Evolutionary conservation across 2,329 filamentous ascomycete species (phyloP).

Genomic region (Botryotinia globosa): DNA sequence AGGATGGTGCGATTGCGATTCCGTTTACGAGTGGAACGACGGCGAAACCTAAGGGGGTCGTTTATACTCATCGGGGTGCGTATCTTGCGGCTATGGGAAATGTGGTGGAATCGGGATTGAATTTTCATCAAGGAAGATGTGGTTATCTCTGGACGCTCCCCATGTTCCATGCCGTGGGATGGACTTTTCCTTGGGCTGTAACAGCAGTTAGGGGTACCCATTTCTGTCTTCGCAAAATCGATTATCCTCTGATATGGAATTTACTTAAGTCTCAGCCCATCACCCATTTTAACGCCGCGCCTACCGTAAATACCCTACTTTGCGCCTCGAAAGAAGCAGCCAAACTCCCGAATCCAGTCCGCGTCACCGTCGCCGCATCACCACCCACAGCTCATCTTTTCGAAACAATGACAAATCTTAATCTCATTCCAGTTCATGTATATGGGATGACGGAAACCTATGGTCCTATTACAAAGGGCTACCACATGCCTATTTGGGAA

Average conservation of each 20-base stretch:
- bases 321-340: slow-evolving; percentile 76
- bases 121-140: slow-evolving; percentile 64
- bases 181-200: slow-evolving; percentile 82
- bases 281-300: slow-evolving; percentile 93
- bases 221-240: slow-evolving; percentile 90
- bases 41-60: slow-evolving; percentile 85
- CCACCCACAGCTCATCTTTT: slow-evolving; percentile 89
- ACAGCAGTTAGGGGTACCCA: slow-evolving; percentile 92
- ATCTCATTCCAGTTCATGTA: slow-evolving; percentile 87
- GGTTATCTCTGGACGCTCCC: slow-evolving; percentile 90
- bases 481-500: slow-evolving; percentile 85
- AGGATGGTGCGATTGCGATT: slow-evolving; percentile 80
- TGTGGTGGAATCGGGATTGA: slow-evolving; percentile 83
- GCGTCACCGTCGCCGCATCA: slow-evolving; percentile 88
- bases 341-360: slow-evolving; percentile 65
- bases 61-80: slow-evolving; percentile 83
- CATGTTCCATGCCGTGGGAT: slow-evolving; percentile 71
- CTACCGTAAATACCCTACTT: slow-evolving; percentile 92
- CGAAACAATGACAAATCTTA: slow-evolving; percentile 78
- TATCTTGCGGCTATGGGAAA: slow-evolving; percentile 86
- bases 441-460: slow-evolving; percentile 91
- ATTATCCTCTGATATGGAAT: slow-evolving; percentile 90
- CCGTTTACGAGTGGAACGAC: slow-evolving; percentile 96
- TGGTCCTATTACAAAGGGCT: slow-evolving; percentile 92
- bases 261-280: slow-evolving; percentile 82